A percentile compares a stretch with the other conserved stretches of the same genome.
Evolutionary conservation across 495 filamentous ascomycete species (phyloP).

Genomic region (Entonaema liquescens): DNA sequence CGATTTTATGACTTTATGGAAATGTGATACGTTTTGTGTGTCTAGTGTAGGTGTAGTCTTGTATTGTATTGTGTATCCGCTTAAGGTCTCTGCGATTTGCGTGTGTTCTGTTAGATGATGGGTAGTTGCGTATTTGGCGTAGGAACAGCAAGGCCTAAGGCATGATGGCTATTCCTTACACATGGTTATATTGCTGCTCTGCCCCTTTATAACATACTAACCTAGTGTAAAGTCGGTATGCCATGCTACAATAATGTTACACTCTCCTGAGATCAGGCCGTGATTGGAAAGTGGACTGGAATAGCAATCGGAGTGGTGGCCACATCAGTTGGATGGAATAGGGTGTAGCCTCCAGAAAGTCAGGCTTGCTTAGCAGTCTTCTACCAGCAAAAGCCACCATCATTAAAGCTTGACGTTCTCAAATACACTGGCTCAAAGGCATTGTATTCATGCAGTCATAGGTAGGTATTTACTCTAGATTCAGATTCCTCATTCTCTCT

Average conservation of each 20-base stretch:
- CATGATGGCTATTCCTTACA: no score
- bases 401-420: neutral
- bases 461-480: neutral
- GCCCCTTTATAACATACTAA: no score
- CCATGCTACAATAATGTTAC: no score
- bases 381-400: neutral
- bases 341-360: neutral
- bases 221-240: no score
- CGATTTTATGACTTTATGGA: slow-evolving; percentile 4
- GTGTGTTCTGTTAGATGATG: no score
- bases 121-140: no score
- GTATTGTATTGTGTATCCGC: neutral
- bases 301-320: no score
- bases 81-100: no score
- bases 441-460: neutral
- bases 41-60: neutral
- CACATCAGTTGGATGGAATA: neutral
- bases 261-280: no score
- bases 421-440: neutral
- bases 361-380: neutral
- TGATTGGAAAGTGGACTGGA: no score
- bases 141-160: no score
- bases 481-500: neutral
- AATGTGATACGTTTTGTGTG: neutral
- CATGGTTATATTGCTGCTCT: no score